A percentile compares a stretch with the other conserved stretches of the same genome.
phyloP scores from a whole-genome alignment of 495 filamentous ascomycete species.

The Durotheca rogersii region DNA sequence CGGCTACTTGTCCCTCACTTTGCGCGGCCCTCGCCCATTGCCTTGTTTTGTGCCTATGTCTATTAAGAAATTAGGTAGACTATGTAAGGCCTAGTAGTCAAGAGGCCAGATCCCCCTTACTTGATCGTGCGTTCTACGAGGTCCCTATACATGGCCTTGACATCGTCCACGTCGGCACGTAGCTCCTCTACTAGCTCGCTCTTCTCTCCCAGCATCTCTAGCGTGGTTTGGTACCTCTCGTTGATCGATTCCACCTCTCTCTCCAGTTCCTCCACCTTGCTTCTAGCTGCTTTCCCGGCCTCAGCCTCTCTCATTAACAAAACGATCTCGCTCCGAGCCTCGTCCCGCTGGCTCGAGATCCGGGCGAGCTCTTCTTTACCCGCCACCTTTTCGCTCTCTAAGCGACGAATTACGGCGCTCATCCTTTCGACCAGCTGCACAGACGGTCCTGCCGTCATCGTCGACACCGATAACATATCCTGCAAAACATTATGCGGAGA shows the following conservation, averaged over 20 bases:
- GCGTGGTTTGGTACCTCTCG: slow-evolving; percentile 78
- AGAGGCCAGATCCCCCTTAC: slow-evolving; percentile 19
- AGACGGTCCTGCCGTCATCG: slow-evolving; percentile 83
- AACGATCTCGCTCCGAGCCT: slow-evolving; percentile 87
- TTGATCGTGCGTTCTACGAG: slow-evolving; percentile 79
- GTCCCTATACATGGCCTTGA: slow-evolving; percentile 94
- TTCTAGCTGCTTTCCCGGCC: slow-evolving; percentile 59
- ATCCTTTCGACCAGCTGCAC: slow-evolving; percentile 97
- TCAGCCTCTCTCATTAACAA: slow-evolving; percentile 83
- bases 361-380: slow-evolving; percentile 80
- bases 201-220: slow-evolving; percentile 97
- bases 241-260: slow-evolving; percentile 62
- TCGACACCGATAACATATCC: slow-evolving; percentile 87
- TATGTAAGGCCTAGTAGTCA: slow-evolving; percentile 6
- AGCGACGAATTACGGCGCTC: slow-evolving; percentile 83
- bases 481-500: slow-evolving; percentile 75
- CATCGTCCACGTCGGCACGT: slow-evolving; percentile 80
- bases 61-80: slow-evolving; percentile 5
- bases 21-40: slow-evolving; percentile 2
- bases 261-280: slow-evolving; percentile 65
- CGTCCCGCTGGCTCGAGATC: slow-evolving; percentile 79
- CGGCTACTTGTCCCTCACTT: not conserved
- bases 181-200: slow-evolving; percentile 92
- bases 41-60: slow-evolving; percentile 6
- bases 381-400: slow-evolving; percentile 88